A percentile compares a stretch with the other conserved stretches of the same genome.
These are phyloP conservation scores for Posidonia australis DNA, from an alignment of 106 monocot species.

Conservation along the genomic window DNA sequence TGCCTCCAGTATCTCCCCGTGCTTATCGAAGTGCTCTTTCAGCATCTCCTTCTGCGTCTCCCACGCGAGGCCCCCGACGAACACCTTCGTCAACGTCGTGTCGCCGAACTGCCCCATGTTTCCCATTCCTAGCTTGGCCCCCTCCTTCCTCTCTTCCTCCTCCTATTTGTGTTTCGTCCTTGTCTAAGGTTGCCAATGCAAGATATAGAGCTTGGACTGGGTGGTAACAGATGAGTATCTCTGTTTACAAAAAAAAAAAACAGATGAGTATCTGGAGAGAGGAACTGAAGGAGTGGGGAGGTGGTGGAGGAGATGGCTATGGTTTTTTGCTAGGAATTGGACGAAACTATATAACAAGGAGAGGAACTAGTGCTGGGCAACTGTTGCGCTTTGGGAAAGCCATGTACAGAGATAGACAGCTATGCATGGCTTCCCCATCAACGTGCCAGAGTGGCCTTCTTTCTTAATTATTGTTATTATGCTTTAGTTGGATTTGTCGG, in stretches of 20 bases:
- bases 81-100: constrained; percentile 26
- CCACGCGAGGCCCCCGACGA: constrained; percentile 29
- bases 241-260: no score
- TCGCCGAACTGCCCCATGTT: constrained; percentile 17
- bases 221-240: background rate
- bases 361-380: no score
- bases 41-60: constrained; percentile 23
- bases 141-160: background rate
- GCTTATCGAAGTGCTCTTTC: constrained; percentile 22
- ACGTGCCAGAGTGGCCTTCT: no score
- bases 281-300: background rate
- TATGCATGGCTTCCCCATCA: no score
- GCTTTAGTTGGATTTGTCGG: no score
- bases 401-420: no score
- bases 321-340: no score
- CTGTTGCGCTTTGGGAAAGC: no score
- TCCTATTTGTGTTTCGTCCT: no score
- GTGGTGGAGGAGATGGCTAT: no score
- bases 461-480: no score
- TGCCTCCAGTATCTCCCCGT: constrained; percentile 26
- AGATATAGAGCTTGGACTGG: background rate
- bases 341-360: no score
- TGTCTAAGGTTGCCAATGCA: background rate
- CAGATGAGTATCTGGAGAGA: background rate
- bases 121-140: background rate